These are phyloP conservation scores for Gentiana dahurica DNA, from an alignment of 257 asterid genomes.

Conservation along the genomic window DNA sequence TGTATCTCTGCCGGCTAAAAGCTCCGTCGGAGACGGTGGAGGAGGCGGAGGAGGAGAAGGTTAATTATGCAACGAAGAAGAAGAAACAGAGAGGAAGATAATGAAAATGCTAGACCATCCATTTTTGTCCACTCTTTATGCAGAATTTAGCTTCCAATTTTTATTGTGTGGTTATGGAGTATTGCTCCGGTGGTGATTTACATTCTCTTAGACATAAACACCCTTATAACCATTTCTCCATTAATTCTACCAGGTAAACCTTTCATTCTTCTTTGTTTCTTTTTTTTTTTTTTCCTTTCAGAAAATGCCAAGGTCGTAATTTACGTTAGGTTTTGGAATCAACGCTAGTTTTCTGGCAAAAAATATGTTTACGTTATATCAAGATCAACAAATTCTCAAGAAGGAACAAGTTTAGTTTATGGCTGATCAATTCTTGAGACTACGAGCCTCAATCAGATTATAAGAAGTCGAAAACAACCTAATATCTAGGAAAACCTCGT, in stretches of 20 bases:
- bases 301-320: too few species aligned
- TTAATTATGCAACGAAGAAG: conserved; percentile 37
- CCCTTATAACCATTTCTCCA: conserved; percentile 62
- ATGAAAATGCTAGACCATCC: conserved; percentile 71
- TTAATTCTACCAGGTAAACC: conserved; percentile 57
- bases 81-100: conserved; percentile 73
- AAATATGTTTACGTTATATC: too few species aligned
- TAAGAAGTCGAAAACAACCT: too few species aligned
- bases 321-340: too few species aligned
- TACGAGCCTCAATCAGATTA: too few species aligned
- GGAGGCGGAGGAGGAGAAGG: conserved; percentile 80
- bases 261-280: too few species aligned
- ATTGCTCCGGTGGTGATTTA: conserved; percentile 78
- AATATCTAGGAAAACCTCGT: too few species aligned
- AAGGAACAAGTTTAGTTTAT: too few species aligned
- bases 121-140: conserved; percentile 61
- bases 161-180: conserved; percentile 79
- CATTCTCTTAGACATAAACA: conserved; percentile 67
- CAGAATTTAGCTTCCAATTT: conserved; percentile 71
- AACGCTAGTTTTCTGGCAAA: too few species aligned
- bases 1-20: conserved; percentile 42
- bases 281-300: too few species aligned
- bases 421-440: too few species aligned
- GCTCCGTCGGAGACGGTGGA: conserved; percentile 17
- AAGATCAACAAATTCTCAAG: too few species aligned